Percentiles rank a stretch among this genome's conserved stretches.
Evolutionary conservation across 2,329 filamentous ascomycete genomes (phyloP).

Genomic region (Alternaria angustiovoidea): DNA sequence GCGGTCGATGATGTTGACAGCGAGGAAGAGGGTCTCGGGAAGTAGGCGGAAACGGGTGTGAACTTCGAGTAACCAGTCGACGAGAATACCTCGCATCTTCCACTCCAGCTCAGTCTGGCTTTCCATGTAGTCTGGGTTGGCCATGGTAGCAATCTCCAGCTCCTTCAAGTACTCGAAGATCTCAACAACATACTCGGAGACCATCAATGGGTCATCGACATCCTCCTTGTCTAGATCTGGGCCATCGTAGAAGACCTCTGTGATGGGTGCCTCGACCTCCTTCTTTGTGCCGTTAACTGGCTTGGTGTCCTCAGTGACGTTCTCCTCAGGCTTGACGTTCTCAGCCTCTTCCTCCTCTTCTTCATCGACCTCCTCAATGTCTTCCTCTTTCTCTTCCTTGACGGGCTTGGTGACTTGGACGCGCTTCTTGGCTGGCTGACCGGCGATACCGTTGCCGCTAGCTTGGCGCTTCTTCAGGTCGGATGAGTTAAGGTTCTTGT

Average conservation of each 20-base stretch:
- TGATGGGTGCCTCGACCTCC: constrained; percentile 31
- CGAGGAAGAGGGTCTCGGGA: constrained; percentile 94
- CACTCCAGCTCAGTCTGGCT: constrained; percentile 95
- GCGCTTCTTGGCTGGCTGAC: constrained; percentile 72
- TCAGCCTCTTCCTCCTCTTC: constrained; percentile 61
- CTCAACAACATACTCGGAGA: constrained; percentile 94
- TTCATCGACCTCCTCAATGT: constrained; percentile 57
- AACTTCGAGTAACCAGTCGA: constrained; percentile 98
- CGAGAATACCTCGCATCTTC: constrained; percentile 97
- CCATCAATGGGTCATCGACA: constrained; percentile 93
- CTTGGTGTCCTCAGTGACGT: constrained; percentile 55
- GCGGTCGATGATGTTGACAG: constrained; percentile 97
- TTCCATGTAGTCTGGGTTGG: constrained; percentile 93
- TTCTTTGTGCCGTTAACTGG: constrained; percentile 29
- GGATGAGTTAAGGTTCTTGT: constrained; percentile 68
- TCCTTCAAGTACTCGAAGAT: constrained; percentile 96
- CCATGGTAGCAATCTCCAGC: constrained; percentile 80
- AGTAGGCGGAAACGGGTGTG: constrained; percentile 96
- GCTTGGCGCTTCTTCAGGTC: constrained; percentile 80
- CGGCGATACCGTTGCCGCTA: constrained; percentile 74
- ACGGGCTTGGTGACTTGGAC: constrained; percentile 63
- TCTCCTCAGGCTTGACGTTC: constrained; percentile 63
- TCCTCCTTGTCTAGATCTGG: constrained; percentile 84
- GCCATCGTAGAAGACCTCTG: constrained; percentile 44
- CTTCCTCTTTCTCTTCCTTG: constrained; percentile 63